Evolutionary conservation across 352 stramenopile species (phyloP), one percentile per base, ranked within the genome.

Genomic region (Pythium dissimile): DNA sequence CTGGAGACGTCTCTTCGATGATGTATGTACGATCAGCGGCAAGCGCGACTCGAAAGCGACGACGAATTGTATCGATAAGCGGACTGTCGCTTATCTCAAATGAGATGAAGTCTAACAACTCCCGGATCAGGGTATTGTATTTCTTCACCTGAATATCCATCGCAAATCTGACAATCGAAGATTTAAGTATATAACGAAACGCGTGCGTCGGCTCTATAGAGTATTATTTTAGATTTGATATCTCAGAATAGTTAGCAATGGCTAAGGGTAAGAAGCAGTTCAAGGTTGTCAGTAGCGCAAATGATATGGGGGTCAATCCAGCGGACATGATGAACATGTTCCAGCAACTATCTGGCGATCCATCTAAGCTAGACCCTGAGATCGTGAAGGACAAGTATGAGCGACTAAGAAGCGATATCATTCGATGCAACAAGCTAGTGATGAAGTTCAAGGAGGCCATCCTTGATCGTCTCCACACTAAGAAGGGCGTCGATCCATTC

Each of bases 301-400:
- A n/a, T n/a, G n/a, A n/a, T n/a, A n/a, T n/a, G 15, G 41, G 28
- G 7, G 7, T 48, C 23, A 21, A 48, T 30, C 41, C 26, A 30
- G 41, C 41, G 23, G 41, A 48, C 16, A 15, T 48, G 8, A 27
- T 48, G 23, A 48, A 48, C 21, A 48, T 48, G 41, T 48, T 48
- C 23, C 41, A 48, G 41, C 41, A 48, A n/a, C 23, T 48, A 9
- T 8, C 41, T 16, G 41, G 41, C 18, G 41, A 48, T 30, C 41
- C 41, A n/a, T 23, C 20, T 13, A 48, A 48, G 21, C 41, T 48
- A 6, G 41, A 48, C 21, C 41, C 41, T n/a, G 41, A 48, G 41
- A 48, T 48, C 23, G 41, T 48, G 6, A 48, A 48, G 41, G 41
- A 48, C 21, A 48, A 48, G 41, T 48, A 48, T n/a, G 41, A 48